phyloP scores from a whole-genome alignment of 139 green algal genomes.

The Chlorokybus atmophyticus region DNA sequence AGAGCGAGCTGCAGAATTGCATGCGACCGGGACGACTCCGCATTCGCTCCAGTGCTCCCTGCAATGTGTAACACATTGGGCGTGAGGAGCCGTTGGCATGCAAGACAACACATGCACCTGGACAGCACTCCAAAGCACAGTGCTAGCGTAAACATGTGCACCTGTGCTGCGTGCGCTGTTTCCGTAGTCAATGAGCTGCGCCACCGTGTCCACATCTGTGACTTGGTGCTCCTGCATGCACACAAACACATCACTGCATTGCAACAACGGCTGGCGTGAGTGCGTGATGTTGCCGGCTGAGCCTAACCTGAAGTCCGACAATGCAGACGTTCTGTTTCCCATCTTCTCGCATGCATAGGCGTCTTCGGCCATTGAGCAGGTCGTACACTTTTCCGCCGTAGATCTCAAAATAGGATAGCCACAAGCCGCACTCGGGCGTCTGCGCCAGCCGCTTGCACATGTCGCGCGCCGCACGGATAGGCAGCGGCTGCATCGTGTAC shows the following conservation, averaged over 20 bases:
- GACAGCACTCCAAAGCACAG: too few species aligned
- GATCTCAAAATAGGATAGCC: slow-evolving; percentile 87
- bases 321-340: slow-evolving; percentile 69
- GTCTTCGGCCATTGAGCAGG: slow-evolving; percentile 76
- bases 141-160: too few species aligned
- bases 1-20: slow-evolving; percentile 86
- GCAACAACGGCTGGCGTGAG: too few species aligned
- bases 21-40: slow-evolving; percentile 87
- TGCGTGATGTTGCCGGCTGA: too few species aligned
- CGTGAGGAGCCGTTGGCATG: too few species aligned
- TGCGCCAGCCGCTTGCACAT: slow-evolving; percentile 57
- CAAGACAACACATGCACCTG: too few species aligned
- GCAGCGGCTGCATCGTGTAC: slow-evolving; percentile 89
- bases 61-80: too few species aligned
- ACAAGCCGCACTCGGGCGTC: slow-evolving; percentile 37
- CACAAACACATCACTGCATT: too few species aligned
- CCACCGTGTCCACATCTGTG: slow-evolving; percentile 22
- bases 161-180: slow-evolving; percentile 14
- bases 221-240: slow-evolving; percentile 47
- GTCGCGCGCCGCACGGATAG: slow-evolving; percentile 68
- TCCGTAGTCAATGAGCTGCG: slow-evolving; percentile 51
- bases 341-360: slow-evolving; percentile 86
- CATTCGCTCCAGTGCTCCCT: slow-evolving; percentile 86
- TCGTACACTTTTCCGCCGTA: slow-evolving; percentile 96
- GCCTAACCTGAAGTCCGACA: slow-evolving; percentile 38